Percentiles rank a stretch among this genome's conserved stretches.
phyloP scores from a whole-genome alignment of 1,284 basidiomycete genomes.

The Fomitiporia mediterranea region DNA sequence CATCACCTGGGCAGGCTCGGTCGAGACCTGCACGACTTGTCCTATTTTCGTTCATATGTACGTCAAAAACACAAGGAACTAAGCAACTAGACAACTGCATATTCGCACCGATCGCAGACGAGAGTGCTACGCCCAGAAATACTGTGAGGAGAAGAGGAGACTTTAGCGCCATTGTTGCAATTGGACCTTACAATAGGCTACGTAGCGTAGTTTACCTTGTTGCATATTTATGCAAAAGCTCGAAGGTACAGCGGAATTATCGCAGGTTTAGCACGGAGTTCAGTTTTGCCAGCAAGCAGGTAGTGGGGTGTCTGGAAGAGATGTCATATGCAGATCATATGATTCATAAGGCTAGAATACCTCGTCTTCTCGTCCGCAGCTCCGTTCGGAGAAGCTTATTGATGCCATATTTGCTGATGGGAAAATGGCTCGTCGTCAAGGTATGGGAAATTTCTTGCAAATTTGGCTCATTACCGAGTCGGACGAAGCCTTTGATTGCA shows the following conservation, averaged over 20 bases:
- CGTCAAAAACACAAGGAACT: neutral
- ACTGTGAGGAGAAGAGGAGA: neutral
- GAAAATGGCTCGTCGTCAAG: neutral
- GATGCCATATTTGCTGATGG: too few species aligned
- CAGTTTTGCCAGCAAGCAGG: neutral
- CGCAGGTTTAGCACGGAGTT: neutral
- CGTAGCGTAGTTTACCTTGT: neutral
- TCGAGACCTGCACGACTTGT: conserved; percentile 18
- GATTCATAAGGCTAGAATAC: neutral
- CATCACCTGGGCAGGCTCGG: conserved; percentile 24
- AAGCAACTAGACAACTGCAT: neutral
- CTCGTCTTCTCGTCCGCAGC: neutral
- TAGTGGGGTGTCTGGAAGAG: neutral
- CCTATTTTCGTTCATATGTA: conserved; percentile 1
- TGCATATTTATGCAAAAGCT: conserved; percentile 5
- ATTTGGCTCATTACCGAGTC: neutral
- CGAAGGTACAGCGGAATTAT: neutral
- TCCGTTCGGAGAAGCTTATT: neutral
- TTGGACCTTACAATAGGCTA: neutral
- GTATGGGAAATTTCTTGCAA: neutral
- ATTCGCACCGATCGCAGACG: neutral
- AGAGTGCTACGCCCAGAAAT: neutral
- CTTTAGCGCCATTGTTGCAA: conserved; percentile 1
- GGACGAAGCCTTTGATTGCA: neutral
- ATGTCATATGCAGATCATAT: neutral